Evolutionary conservation across 2,329 filamentous ascomycete species (phyloP).

Genomic region (Zasmidium cellare): DNA sequence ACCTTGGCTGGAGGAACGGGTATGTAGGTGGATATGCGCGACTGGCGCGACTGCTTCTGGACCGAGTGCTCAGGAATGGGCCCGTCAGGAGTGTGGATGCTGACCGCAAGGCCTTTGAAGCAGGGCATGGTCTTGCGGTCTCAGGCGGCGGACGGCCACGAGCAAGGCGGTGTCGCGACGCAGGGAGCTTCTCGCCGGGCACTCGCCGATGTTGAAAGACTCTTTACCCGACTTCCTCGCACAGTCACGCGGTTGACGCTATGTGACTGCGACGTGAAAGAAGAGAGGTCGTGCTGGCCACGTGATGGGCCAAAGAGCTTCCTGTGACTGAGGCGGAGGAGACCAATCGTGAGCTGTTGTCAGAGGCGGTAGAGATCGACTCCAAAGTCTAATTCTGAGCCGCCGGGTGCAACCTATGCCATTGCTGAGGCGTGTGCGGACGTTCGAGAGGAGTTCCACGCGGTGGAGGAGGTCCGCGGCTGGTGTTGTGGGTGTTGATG

Average conservation of each 20-base stretch:
- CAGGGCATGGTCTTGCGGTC: conserved; percentile 69
- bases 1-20: conserved; percentile 88
- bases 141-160: not conserved
- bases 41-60: conserved; percentile 87
- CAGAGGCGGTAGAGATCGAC: not conserved
- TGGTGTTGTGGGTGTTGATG: no score
- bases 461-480: no score
- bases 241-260: not conserved
- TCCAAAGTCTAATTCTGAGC: not conserved
- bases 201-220: not conserved
- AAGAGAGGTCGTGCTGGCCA: not conserved
- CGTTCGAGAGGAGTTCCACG: no score
- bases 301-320: not conserved
- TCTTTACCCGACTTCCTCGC: not conserved
- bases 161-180: conserved; percentile 2
- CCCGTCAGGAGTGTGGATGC: conserved; percentile 79
- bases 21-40: conserved; percentile 95
- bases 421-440: not conserved
- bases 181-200: not conserved
- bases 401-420: not conserved
- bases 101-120: conserved; percentile 98
- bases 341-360: not conserved
- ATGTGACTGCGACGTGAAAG: not conserved
- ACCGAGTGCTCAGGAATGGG: conserved; percentile 91
- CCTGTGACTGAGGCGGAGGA: not conserved